A percentile compares a stretch with the other conserved stretches of the same genome.
Conservation (phyloP, 164 flowering plant genomes). For the Liquidambar formosana region DNA sequence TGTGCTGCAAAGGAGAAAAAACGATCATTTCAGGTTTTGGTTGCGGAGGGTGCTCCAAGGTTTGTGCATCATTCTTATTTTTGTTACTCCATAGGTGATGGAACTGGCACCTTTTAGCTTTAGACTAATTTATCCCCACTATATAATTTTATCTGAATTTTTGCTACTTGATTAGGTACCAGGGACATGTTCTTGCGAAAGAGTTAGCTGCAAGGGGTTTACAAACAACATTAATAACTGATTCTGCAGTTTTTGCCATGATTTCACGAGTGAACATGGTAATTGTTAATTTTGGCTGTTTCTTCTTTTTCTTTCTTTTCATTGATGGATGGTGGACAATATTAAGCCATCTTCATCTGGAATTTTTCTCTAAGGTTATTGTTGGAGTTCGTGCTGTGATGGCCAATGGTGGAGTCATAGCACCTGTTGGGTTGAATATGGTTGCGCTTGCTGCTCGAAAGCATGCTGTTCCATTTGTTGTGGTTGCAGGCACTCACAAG, state of each 20-base stretch:
- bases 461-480: slow-evolving; percentile 99
- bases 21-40: slow-evolving; percentile 91
- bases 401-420: slow-evolving; percentile 98
- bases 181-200: slow-evolving; percentile 94
- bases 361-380: slow-evolving; percentile 60
- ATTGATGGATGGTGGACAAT: not conserved
- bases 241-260: slow-evolving; percentile 99
- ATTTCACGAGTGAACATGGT: slow-evolving; percentile 99
- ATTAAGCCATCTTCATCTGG: slow-evolving; percentile 2
- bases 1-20: slow-evolving; percentile 98
- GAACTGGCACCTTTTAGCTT: not conserved
- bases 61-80: slow-evolving; percentile 20
- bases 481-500: slow-evolving; percentile 98
- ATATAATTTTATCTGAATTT: not conserved
- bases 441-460: slow-evolving; percentile 98
- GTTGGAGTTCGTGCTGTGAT: slow-evolving; percentile 99
- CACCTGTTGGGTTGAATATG: slow-evolving; percentile 98
- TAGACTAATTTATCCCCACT: not conserved
- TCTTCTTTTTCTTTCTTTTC: not conserved
- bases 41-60: slow-evolving; percentile 99
- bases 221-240: slow-evolving; percentile 91
- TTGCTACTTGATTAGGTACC: slow-evolving; percentile 57
- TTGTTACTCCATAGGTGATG: not conserved
- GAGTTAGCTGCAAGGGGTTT: slow-evolving; percentile 86
- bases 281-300: slow-evolving; percentile 5